These are phyloP conservation scores for Coemansia sp. DNA, from an alignment of 192 early-diverging fungal genomes.

Conservation along the genomic window DNA sequence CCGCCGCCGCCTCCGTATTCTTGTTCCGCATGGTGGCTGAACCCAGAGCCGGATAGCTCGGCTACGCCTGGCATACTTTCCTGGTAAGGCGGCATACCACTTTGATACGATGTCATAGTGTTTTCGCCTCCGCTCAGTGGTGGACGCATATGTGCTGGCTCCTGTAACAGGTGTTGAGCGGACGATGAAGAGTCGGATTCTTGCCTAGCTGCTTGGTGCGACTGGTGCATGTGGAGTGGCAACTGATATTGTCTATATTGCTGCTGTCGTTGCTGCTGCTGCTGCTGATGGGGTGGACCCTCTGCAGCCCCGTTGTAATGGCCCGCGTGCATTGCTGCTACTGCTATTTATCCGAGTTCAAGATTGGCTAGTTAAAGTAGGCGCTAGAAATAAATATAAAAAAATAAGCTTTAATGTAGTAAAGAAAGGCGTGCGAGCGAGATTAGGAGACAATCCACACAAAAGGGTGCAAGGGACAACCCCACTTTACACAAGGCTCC, in stretches of 20 bases:
- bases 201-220: slow-evolving; percentile 11
- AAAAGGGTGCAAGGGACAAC: background rate
- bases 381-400: background rate
- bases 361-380: background rate
- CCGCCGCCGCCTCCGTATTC: background rate
- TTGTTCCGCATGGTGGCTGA: background rate
- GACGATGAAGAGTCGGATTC: background rate
- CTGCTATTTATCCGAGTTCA: slow-evolving; percentile 4
- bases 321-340: slow-evolving; percentile 17
- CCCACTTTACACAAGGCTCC: background rate
- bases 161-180: background rate
- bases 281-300: slow-evolving; percentile 8
- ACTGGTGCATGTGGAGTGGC: background rate
- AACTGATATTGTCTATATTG: slow-evolving; percentile 2
- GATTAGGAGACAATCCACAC: background rate
- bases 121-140: background rate
- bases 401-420: slow-evolving; percentile 1
- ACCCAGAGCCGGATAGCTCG: background rate
- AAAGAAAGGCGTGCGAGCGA: slow-evolving; percentile 6
- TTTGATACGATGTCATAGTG: background rate
- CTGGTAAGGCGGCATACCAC: background rate
- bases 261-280: slow-evolving; percentile 12
- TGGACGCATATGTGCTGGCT: background rate
- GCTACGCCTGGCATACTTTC: background rate
- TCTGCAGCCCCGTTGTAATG: slow-evolving; percentile 13